phyloP scores from a whole-genome alignment of 805 yeast species.

The Ogataea ramenticola region DNA sequence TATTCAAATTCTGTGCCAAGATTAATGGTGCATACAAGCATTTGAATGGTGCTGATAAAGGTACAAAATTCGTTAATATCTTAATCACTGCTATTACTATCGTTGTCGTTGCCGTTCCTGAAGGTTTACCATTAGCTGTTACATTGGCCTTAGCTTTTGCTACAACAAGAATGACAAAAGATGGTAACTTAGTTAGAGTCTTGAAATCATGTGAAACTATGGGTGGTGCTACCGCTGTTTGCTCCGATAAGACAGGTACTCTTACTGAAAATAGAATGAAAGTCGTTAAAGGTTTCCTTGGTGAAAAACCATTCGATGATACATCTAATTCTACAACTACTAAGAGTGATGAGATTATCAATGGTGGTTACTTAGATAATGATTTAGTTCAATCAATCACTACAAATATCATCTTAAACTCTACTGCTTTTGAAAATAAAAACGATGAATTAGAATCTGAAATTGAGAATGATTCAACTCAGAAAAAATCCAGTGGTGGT shows the following conservation, averaged over 20 bases:
- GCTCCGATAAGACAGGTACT: conserved; percentile 98
- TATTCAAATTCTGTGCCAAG: conserved; percentile 66
- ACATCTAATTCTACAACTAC: conserved; percentile 15
- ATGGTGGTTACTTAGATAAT: conserved; percentile 1
- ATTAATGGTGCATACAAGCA: conserved; percentile 38
- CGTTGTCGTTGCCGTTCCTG: conserved; percentile 98
- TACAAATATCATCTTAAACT: conserved; percentile 66
- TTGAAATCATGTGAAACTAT: conserved; percentile 93
- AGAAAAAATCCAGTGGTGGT: neutral
- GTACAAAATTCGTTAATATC: conserved; percentile 75
- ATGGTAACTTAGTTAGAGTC: conserved; percentile 92
- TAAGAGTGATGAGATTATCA: conserved; percentile 1
- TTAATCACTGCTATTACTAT: conserved; percentile 87
- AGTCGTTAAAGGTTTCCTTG: conserved; percentile 72
- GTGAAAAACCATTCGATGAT: conserved; percentile 50
- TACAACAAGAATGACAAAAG: conserved; percentile 95
- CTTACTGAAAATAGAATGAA: conserved; percentile 91
- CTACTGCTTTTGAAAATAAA: conserved; percentile 82
- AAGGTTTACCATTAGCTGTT: conserved; percentile 96
- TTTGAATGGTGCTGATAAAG: conserved; percentile 63
- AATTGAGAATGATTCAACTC: too few relatives aligned
- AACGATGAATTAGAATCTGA: conserved; percentile 12
- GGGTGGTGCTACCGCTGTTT: conserved; percentile 97
- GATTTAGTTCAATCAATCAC: conserved; percentile 24
- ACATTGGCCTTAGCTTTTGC: conserved; percentile 97